Evolutionary conservation across 495 filamentous ascomycete genomes (phyloP), one percentile per base, ranked within the genome.

Genomic region (Venustampulla echinocandica): DNA sequence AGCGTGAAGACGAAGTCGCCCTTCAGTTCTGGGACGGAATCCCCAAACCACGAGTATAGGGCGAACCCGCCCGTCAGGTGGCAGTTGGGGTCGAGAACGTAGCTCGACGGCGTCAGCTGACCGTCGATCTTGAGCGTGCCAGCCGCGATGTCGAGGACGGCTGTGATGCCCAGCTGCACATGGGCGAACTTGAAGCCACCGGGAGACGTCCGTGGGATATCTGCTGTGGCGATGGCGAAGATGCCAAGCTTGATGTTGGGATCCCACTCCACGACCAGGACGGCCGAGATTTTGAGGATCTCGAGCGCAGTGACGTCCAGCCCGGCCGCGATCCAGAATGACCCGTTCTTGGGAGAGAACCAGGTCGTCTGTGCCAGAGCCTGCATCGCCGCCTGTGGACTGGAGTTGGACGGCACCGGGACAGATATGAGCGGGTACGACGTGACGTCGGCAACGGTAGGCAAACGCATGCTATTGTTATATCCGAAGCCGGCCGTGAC

Each of bases 1-100:
- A 76, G 42, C 7, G 69, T 69, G 49, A 77, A 74, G 13, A 75
- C 72, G 42, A 57, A 76, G 49, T 77, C 66, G 14, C 73, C 74
- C 2, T 34, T 45, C 13, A 46, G 37, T 4, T 33, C n/a, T n/a
- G n/a, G n/a, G n/a, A n/a, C 7, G 2, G 46, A 36, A 2, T 52
- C 59, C 19, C 52, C 58, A 49, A 74, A 75, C 69, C 70, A 77
- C 35, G 55, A 63, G 34, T 54, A 65, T 10, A 76, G 49, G 0
- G 65, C 71, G 44, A 74, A 70, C 1, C 71, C 72, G 14, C 74
- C 74, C 0, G 64, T 68, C 0, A 76, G 53, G 44, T 73, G 69
- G 52, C 72, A 76, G 7, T 44, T 22, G 0, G 64, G 64, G 20
- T 51, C 50, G 4, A 74, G 55, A 9, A 77, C 42, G 50, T 52